A percentile compares a stretch with the other conserved stretches of the same genome.
Conservation (phyloP, 306 rosid genomes). For the Pterocarpus santalinus region DNA sequence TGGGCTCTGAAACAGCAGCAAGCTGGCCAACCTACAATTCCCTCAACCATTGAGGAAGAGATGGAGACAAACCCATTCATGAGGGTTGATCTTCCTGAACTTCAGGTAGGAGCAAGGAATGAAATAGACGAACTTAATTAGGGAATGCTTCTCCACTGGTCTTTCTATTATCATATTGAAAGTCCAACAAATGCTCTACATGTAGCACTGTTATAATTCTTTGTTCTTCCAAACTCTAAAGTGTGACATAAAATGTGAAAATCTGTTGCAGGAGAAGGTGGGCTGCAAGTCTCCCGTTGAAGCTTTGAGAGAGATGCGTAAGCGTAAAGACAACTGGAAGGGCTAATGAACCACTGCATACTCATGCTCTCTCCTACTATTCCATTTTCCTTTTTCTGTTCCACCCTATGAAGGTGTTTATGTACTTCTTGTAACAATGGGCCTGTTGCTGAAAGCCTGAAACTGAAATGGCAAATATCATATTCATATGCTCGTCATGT, state of each 20-base stretch:
- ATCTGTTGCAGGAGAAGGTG: conserved; percentile 57
- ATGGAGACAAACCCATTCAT: conserved; percentile 81
- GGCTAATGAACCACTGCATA: conserved; percentile 38
- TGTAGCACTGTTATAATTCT: no score
- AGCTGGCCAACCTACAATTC: conserved; percentile 70
- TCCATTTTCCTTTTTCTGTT: no score
- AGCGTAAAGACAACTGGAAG: conserved; percentile 76
- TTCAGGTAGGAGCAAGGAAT: conserved; percentile 58
- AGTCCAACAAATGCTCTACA: no score
- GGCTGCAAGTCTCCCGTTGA: conserved; percentile 66
- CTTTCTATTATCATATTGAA: no score
- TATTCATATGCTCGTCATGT: conserved; percentile 13
- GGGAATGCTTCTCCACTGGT: neutral
- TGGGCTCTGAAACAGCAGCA: conserved; percentile 74
- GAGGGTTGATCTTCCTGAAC: conserved; percentile 70
- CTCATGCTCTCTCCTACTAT: neutral
- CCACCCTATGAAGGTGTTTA: neutral
- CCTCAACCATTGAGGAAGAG: conserved; percentile 82
- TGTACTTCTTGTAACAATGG: neutral
- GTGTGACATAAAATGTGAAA: no score
- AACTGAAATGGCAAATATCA: neutral
- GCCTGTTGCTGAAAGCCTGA: conserved; percentile 20
- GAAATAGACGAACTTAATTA: neutral
- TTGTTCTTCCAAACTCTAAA: no score
- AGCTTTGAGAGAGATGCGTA: conserved; percentile 67